Conservation (phyloP, 352 stramenopile species). For the Pythium brachiatum region DNA sequence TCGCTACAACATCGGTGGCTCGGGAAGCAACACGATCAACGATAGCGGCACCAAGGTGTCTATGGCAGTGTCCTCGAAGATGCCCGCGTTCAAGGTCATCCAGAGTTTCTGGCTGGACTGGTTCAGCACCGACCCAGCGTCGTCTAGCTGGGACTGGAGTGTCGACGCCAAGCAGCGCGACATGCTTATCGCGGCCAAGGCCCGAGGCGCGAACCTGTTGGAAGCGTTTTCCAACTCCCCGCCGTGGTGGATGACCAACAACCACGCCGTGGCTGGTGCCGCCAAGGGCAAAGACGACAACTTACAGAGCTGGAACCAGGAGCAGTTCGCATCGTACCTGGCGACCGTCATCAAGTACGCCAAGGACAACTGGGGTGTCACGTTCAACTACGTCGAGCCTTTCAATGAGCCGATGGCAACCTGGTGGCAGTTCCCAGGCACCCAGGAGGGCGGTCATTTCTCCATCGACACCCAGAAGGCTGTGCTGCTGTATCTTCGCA, state of each 20-base stretch:
- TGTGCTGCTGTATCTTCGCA: constrained; percentile 39
- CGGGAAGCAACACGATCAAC: constrained; percentile 39
- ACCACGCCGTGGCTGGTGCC: constrained; percentile 46
- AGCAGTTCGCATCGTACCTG: constrained; percentile 45
- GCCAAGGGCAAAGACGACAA: constrained; percentile 41
- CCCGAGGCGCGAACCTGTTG: constrained; percentile 37
- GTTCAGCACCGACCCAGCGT: constrained; percentile 37
- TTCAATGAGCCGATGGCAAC: constrained; percentile 60
- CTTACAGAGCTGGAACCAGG: constrained; percentile 46
- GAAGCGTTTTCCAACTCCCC: constrained; percentile 61
- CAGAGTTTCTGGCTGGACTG: constrained; percentile 57
- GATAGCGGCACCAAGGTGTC: constrained; percentile 33
- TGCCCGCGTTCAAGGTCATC: constrained; percentile 58
- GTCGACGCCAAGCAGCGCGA: constrained; percentile 40
- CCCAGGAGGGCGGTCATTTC: constrained; percentile 57
- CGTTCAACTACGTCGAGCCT: constrained; percentile 52
- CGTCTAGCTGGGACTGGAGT: constrained; percentile 50
- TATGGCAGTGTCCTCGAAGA: constrained; percentile 48
- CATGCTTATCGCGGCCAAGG: constrained; percentile 38
- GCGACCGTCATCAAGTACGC: constrained; percentile 39
- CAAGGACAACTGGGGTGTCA: constrained; percentile 42
- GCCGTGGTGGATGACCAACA: constrained; percentile 67
- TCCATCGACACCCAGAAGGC: constrained; percentile 37
- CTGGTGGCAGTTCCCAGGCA: constrained; percentile 46
- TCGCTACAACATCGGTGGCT: constrained; percentile 61